Evolutionary conservation across 805 yeast species (phyloP).

Genomic region (Candida maesae): DNA sequence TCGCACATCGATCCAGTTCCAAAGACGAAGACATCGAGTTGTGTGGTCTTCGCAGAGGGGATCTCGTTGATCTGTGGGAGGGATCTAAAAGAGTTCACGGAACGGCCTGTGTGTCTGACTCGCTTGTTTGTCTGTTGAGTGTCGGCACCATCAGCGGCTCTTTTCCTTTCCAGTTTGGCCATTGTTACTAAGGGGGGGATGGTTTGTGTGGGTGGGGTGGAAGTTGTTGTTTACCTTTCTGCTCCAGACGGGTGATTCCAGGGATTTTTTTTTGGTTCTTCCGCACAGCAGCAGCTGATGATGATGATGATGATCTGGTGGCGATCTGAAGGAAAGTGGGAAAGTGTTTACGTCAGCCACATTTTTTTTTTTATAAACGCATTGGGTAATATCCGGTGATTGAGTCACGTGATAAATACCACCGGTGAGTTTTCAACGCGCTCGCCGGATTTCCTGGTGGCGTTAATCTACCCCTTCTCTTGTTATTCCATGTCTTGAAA

Average conservation of each 20-base stretch:
- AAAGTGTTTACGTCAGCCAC: background rate
- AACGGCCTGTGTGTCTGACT: conserved; percentile 28
- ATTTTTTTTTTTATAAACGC: background rate
- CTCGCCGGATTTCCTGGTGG: too few species aligned
- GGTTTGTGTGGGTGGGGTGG: too few species aligned
- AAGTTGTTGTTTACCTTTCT: too few species aligned
- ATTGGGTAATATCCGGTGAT: background rate
- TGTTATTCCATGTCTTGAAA: too few species aligned
- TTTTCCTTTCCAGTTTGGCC: conserved; percentile 27
- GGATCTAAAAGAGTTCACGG: conserved; percentile 25
- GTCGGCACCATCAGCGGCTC: conserved; percentile 19
- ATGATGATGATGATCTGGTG: background rate
- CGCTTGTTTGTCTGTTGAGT: conserved; percentile 18
- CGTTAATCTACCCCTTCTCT: too few species aligned
- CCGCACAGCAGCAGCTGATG: too few species aligned
- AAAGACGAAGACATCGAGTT: conserved; percentile 83
- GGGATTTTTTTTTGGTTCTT: too few species aligned
- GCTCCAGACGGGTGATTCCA: too few species aligned
- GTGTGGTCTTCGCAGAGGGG: conserved; percentile 19
- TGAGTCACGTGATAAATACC: too few species aligned
- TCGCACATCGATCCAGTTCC: conserved; percentile 98
- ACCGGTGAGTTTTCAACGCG: too few species aligned
- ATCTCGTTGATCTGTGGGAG: conserved; percentile 27
- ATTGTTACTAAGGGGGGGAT: too few species aligned
- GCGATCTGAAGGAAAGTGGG: too few species aligned